Evolutionary conservation across 2,329 filamentous ascomycete species (phyloP), one percentile per base, ranked within the genome.

Genomic region (Monilinia vaccinii-corymbosi): DNA sequence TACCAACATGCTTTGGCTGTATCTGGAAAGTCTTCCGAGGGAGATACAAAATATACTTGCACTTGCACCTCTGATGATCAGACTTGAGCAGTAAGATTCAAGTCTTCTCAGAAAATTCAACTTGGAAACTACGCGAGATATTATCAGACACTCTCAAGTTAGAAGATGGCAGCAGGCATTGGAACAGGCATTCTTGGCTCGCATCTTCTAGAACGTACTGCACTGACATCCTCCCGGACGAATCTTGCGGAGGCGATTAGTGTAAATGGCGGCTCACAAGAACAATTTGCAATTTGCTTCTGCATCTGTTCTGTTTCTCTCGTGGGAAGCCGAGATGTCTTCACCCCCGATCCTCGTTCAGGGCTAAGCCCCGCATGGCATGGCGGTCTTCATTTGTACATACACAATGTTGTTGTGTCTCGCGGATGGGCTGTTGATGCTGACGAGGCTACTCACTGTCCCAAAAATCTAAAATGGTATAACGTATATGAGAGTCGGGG

Each of bases 321-420:
- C 25, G 68, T 72, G 13, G 68, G 65, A 2, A 71, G 71, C 28
- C 71, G 71, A 8, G 64, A 70, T 40, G 67, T 71, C 7, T 72
- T 70, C 28, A 63, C 61, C 4, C 46, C 34, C 3, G 69, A 73
- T 56, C 1, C 64, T 10, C 56, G 59, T 45, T 65, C 71, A n/a
- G 71, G 68, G 13, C 56, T 72, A 10, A 67, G 71, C 45, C 70
- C 63, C 4, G 72, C 62, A 16, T 73, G 71, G 71, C 62, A n/a
- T n/a, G n/a, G n/a, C n/a, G 69, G 13, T 64, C 47, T 36, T 65
- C 68, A 14, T 62, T 62, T 44, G 56, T 66, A 13, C 63, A 63
- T 34, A 63, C 34, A n/a, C n/a, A n/a, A n/a, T n/a, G n/a, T n/a
- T 31, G 48, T 69, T 18, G 58, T 67, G 25, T 64, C 45, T 14